These are phyloP conservation scores for Leccinellum luteum DNA, from an alignment of 768 basidiomycete genomes.

Conservation along the genomic window DNA sequence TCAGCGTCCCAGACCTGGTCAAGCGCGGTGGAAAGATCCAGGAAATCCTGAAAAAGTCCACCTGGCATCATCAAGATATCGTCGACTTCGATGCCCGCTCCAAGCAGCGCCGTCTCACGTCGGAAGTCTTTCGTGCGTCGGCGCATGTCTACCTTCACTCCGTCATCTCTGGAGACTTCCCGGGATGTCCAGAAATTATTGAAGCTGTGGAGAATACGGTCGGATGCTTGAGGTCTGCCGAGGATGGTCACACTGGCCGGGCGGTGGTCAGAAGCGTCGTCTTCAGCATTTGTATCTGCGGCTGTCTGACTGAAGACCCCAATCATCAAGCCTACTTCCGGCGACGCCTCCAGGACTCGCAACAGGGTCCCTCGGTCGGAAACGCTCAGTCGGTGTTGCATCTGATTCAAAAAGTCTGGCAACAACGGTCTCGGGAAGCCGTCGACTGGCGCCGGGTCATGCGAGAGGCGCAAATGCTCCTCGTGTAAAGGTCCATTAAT, in stretches of 20 bases:
- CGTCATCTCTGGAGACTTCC: conserved; percentile 72
- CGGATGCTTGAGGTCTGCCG: conserved; percentile 40
- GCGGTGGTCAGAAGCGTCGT: conserved; percentile 75
- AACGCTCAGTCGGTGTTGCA: conserved; percentile 56
- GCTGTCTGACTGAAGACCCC: conserved; percentile 58
- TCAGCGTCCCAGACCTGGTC: conserved; percentile 63
- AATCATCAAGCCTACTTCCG: conserved; percentile 43
- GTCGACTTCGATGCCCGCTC: conserved; percentile 5
- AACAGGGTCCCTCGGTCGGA: conserved; percentile 55
- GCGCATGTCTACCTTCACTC: conserved; percentile 73
- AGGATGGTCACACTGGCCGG: conserved; percentile 38
- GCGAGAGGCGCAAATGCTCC: conserved; percentile 48
- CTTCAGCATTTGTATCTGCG: conserved; percentile 73
- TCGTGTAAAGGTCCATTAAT: conserved; percentile 44
- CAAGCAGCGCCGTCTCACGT: conserved; percentile 43
- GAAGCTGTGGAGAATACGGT: conserved; percentile 54
- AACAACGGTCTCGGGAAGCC: conserved; percentile 34
- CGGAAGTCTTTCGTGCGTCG: conserved; percentile 70
- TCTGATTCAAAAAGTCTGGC: conserved; percentile 63
- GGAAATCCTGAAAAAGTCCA: conserved; percentile 24
- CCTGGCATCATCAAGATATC: neutral
- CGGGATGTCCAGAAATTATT: conserved; percentile 61
- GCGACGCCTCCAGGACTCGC: conserved; percentile 43
- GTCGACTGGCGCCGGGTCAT: conserved; percentile 66
- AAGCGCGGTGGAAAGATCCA: conserved; percentile 53